phyloP scores from a whole-genome alignment of 2,329 filamentous ascomycete species.

The Phyllosticta ampelicida region DNA sequence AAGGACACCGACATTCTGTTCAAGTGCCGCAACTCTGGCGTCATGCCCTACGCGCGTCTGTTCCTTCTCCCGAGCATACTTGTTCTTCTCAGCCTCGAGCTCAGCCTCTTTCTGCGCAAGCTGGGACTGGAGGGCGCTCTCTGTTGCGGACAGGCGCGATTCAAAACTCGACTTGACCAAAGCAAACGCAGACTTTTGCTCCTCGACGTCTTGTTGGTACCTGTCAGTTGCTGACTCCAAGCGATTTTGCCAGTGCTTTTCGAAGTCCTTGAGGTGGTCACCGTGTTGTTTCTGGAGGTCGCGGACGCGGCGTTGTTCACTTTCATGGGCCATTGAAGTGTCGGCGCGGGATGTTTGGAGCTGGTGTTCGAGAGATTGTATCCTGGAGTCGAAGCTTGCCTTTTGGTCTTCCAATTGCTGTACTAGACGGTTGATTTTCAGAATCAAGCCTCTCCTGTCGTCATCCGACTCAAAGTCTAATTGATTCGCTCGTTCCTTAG shows the following conservation, averaged over 20 bases:
- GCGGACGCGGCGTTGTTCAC: conserved; percentile 3
- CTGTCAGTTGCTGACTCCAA: neutral
- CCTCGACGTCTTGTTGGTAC: conserved; percentile 1
- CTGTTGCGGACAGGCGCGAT: neutral
- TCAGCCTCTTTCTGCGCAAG: conserved; percentile 6
- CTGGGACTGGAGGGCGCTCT: conserved; percentile 1
- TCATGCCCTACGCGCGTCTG: conserved; percentile 6
- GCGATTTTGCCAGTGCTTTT: conserved; percentile 4
- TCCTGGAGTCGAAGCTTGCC: neutral
- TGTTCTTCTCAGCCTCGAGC: neutral
- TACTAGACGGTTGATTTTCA: neutral
- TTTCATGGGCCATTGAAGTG: neutral
- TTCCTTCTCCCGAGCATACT: conserved; percentile 1
- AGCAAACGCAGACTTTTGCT: conserved; percentile 5
- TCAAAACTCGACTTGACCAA: conserved; percentile 7
- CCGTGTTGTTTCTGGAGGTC: conserved; percentile 1
- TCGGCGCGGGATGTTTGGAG: neutral
- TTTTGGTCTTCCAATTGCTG: neutral
- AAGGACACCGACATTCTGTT: neutral
- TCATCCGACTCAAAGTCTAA: neutral
- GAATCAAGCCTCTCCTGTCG: neutral
- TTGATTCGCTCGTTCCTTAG: neutral
- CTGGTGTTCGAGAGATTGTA: conserved; percentile 1
- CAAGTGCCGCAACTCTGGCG: neutral
- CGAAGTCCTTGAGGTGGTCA: neutral